Evolutionary conservation across 2,329 filamentous ascomycete species (phyloP).

Genomic region (Fusarium austroafricanum): DNA sequence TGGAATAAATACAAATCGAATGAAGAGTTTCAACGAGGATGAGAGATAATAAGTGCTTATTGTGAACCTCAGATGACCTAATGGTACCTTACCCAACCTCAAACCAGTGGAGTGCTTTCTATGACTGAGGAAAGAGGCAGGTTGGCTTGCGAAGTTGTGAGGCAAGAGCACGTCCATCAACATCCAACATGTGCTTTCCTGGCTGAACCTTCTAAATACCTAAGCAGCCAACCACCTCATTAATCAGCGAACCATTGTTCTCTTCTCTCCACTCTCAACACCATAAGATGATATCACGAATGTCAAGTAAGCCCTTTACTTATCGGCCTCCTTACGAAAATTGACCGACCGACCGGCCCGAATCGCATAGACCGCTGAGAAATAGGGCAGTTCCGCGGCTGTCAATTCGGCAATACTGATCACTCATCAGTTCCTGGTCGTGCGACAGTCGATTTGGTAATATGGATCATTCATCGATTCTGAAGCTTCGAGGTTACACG

Average conservation of each 20-base stretch:
- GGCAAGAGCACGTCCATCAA: neutral
- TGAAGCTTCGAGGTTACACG: conserved; percentile 20
- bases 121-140: neutral
- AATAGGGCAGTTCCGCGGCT: conserved; percentile 4
- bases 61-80: no score
- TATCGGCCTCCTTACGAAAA: neutral
- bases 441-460: conserved; percentile 2
- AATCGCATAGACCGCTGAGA: conserved; percentile 19
- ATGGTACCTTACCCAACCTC: no score
- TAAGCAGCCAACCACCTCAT: neutral
- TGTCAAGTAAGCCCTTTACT: neutral
- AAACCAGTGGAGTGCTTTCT: no score
- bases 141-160: neutral
- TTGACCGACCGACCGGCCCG: conserved; percentile 19
- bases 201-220: neutral
- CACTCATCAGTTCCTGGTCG: conserved; percentile 6
- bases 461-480: conserved; percentile 14
- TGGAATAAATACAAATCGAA: no score
- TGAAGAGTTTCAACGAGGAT: no score
- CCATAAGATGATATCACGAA: neutral
- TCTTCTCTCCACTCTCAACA: conserved; percentile 6
- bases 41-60: no score
- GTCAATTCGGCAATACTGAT: conserved; percentile 10
- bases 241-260: neutral
- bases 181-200: neutral